Conservation (phyloP, 208 protist species). For the Phytomonas sp. region DNA sequence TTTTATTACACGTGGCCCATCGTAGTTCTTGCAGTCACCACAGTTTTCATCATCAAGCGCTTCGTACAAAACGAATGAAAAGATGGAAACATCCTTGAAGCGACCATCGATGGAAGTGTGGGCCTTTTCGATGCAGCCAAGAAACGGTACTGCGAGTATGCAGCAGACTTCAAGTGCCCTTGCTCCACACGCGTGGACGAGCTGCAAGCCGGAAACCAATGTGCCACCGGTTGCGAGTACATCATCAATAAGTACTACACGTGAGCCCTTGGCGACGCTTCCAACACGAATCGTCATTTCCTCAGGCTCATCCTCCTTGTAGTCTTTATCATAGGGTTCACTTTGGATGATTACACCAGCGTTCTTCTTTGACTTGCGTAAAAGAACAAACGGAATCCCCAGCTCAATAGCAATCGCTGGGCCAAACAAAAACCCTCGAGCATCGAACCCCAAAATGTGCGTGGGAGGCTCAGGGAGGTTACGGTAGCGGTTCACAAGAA, state of each 20-base stretch:
- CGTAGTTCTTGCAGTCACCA: conserved; percentile 56
- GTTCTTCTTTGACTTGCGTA: conserved; percentile 85
- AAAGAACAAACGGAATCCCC: conserved; percentile 84
- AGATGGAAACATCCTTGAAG: conserved; percentile 65
- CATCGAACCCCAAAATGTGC: conserved; percentile 85
- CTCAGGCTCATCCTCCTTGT: conserved; percentile 71
- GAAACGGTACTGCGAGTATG: conserved; percentile 46
- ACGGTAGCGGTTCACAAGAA: conserved; percentile 74
- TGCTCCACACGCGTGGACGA: conserved; percentile 73
- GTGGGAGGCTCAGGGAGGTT: conserved; percentile 49
- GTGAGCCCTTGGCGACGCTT: conserved; percentile 52
- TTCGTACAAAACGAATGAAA: conserved; percentile 53
- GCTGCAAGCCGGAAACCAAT: conserved; percentile 80
- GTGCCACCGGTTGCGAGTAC: conserved; percentile 89
- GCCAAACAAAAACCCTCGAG: conserved; percentile 86
- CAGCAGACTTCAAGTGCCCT: conserved; percentile 57
- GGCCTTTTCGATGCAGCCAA: conserved; percentile 65
- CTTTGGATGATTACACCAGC: conserved; percentile 83
- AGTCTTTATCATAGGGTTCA: conserved; percentile 86
- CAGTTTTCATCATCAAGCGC: conserved; percentile 66
- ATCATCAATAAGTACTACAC: conserved; percentile 90
- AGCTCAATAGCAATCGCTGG: conserved; percentile 84
- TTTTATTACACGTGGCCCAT: conserved; percentile 55
- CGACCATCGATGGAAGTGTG: conserved; percentile 45
- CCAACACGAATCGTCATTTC: conserved; percentile 80